Evolutionary conservation across 2,329 filamentous ascomycete species (phyloP), one percentile per base, ranked within the genome.

Genomic region (Pseudogymnoascus verrucosus): DNA sequence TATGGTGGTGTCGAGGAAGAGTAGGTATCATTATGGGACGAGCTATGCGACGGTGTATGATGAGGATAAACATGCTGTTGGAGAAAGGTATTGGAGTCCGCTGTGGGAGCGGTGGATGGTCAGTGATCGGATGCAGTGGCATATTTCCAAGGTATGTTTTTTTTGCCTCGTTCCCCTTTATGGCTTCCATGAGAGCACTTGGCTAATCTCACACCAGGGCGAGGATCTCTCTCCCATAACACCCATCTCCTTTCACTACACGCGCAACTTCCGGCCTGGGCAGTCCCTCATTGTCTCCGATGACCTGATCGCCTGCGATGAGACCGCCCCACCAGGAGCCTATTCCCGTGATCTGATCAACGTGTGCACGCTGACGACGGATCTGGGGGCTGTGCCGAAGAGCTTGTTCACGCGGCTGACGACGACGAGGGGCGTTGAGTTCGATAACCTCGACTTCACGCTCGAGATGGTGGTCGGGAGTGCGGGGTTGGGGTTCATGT

Each of bases 101-200:
- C 74, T 92, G 23, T 91, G 89, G 89, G 89, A 92, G 76, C 77
- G 89, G 60, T 92, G 88, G 89, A 92, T 91, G 89, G 89, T 93
- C 5, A 86, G 83, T 54, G 88, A 93, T 74, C 82, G 89, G 59
- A 92, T 93, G 89, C 88, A 91, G 75, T 93, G 90, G 90, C 89
- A 92, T 74, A 90, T 92, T 72, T 84, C 86, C 66, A 91, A 91
- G 82, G 88, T 87, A 70, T 69, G 79, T 75, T 63, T 51, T 2
- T 63, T 5, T 19, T 23, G 8, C 60, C 26, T 19, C 16, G 16
- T 26, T 40, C 28, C 4, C n/a, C 34, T 16, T 16, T 21, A 4
- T 7, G 14, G 1, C 4, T 57, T 2, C 8, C 19, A 5, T 12
- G 23, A 26, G 28, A 28, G 21, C n/a, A 7, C 23, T 19, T 14